phyloP scores from a whole-genome alignment of 345 rosid genomes.

The Populus simonii region DNA sequence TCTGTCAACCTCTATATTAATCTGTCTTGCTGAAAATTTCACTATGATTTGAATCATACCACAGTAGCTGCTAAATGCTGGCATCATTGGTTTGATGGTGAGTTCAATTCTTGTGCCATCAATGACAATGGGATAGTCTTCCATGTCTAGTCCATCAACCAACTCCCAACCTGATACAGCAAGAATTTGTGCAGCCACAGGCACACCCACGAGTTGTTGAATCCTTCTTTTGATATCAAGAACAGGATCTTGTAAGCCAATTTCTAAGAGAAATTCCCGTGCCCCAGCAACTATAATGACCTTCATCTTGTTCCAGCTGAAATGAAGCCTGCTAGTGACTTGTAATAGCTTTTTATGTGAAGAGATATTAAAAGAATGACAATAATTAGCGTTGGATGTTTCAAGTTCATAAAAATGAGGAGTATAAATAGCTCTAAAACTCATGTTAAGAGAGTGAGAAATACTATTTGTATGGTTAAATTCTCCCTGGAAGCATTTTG shows the following conservation, averaged over 20 bases:
- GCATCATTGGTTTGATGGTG: constrained; percentile 31
- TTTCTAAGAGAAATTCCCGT: background rate
- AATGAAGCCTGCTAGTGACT: too few relatives aligned
- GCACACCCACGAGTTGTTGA: constrained; percentile 41
- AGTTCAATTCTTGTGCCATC: constrained; percentile 73
- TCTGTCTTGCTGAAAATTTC: constrained; percentile 52
- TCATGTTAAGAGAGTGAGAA: too few relatives aligned
- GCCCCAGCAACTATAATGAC: too few relatives aligned
- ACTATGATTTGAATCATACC: constrained; percentile 45
- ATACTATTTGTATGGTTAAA: too few relatives aligned
- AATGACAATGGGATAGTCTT: constrained; percentile 73
- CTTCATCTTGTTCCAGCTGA: too few relatives aligned
- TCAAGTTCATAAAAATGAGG: too few relatives aligned
- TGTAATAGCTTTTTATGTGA: too few relatives aligned
- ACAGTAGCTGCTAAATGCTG: constrained; percentile 1
- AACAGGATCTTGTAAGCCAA: background rate
- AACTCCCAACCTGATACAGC: constrained; percentile 72
- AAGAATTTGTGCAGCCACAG: constrained; percentile 50
- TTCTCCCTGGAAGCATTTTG: too few relatives aligned
- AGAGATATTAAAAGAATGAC: too few relatives aligned
- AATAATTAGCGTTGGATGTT: too few relatives aligned
- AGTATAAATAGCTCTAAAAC: too few relatives aligned
- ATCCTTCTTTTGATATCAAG: background rate
- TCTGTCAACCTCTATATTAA: constrained; percentile 52
- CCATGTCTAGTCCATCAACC: constrained; percentile 82